A percentile compares a stretch with the other conserved stretches of the same genome.
phyloP scores from a whole-genome alignment of 2,329 filamentous ascomycete species.

The Colletotrichum phormii region DNA sequence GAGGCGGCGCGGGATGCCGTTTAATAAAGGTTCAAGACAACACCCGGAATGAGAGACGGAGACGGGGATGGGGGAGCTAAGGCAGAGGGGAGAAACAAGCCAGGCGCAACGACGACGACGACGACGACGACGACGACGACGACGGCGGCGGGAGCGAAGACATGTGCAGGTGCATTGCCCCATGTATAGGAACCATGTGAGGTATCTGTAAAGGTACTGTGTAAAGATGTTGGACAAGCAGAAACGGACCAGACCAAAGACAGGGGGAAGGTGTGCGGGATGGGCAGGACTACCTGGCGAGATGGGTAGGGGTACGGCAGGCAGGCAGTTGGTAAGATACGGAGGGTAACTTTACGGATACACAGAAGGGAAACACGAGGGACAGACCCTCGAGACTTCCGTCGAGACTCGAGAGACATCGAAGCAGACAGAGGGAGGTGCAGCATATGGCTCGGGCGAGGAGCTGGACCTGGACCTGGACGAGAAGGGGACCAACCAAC shows the following conservation, averaged over 20 bases:
- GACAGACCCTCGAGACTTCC: too few relatives aligned
- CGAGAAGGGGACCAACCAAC: slow-evolving; percentile 21
- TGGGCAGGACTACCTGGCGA: not conserved
- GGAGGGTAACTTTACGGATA: not conserved
- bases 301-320: slow-evolving; percentile 13
- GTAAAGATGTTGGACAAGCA: slow-evolving; percentile 4
- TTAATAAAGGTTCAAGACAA: slow-evolving; percentile 31
- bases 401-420: too few relatives aligned
- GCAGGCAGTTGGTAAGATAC: not conserved
- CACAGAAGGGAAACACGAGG: not conserved
- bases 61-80: not conserved
- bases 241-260: slow-evolving; percentile 11
- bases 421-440: not conserved
- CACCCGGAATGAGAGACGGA: not conserved
- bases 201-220: not conserved
- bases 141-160: not conserved
- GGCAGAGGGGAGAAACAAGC: not conserved
- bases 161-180: slow-evolving; percentile 6
- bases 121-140: not conserved
- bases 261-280: not conserved
- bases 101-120: not conserved
- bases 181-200: not conserved
- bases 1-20: slow-evolving; percentile 18
- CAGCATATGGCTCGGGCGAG: slow-evolving; percentile 3
- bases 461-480: not conserved